Percentiles rank a stretch among this genome's conserved stretches.
Conservation (phyloP, 2,329 filamentous ascomycete genomes). For the Lasiodiplodia hormozganensis region DNA sequence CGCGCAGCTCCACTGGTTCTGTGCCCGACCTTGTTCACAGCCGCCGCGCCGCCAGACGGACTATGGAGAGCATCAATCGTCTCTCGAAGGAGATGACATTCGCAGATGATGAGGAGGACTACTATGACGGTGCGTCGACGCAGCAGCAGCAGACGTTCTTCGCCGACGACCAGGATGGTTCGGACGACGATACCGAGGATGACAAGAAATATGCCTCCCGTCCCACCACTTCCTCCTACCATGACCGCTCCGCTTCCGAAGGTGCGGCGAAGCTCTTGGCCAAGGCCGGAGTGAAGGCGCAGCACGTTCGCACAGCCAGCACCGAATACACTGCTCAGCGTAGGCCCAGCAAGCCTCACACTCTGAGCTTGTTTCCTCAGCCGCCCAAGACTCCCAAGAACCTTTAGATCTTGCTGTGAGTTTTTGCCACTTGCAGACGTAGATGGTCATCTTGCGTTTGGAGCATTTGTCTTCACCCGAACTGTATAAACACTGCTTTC, state of each 20-base stretch:
- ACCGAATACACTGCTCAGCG: not conserved
- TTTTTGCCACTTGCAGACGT: not conserved
- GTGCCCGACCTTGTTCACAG: constrained; percentile 48
- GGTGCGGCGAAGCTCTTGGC: constrained; percentile 41
- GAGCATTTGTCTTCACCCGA: not conserved
- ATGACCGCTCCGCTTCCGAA: constrained; percentile 45
- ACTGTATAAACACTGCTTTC: constrained; percentile 20
- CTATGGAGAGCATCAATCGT: constrained; percentile 42
- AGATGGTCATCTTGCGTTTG: not conserved
- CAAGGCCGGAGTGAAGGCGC: constrained; percentile 19
- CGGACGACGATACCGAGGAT: constrained; percentile 26
- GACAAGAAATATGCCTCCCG: constrained; percentile 25
- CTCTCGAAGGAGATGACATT: constrained; percentile 40
- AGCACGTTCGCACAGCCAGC: constrained; percentile 24
- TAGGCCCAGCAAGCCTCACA: constrained; percentile 25
- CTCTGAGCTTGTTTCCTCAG: constrained; percentile 44
- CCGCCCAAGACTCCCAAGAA: constrained; percentile 36
- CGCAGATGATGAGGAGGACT: constrained; percentile 36
- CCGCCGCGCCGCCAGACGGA: constrained; percentile 40
- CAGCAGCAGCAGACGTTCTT: constrained; percentile 31
- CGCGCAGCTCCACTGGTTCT: constrained; percentile 47
- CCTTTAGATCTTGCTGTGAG: not conserved
- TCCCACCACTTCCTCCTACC: constrained; percentile 32
- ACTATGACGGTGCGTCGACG: not conserved
- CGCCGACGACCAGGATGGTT: constrained; percentile 37